Evolutionary conservation across 1,139 yeast genomes (phyloP).

Genomic region (Candida tetrigidarum): DNA sequence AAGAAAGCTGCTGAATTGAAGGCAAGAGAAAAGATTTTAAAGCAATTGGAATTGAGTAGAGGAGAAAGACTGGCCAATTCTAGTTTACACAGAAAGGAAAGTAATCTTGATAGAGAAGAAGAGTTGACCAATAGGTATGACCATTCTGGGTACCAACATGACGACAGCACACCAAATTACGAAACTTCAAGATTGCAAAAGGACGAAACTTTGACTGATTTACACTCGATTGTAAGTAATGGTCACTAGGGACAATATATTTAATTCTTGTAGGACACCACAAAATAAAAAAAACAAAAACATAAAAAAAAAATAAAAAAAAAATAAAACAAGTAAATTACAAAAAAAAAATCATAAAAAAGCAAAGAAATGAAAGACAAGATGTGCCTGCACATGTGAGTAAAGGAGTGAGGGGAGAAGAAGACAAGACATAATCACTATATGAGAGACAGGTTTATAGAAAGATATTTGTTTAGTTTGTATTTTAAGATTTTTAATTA

Average conservation of each 20-base stretch:
- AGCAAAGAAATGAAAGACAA: too few species aligned
- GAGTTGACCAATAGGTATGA: neutral
- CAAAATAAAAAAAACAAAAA: too few species aligned
- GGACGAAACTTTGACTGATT: conserved; percentile 59
- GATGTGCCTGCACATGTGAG: too few species aligned
- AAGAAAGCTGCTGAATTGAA: conserved; percentile 76
- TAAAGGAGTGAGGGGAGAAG: too few species aligned
- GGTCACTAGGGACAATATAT: too few species aligned
- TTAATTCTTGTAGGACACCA: too few species aligned
- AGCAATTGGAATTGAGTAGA: conserved; percentile 31
- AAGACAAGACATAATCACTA: too few species aligned
- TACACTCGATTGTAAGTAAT: conserved; percentile 44
- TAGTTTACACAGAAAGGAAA: conserved; percentile 8
- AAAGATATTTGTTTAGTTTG: neutral
- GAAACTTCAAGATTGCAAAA: conserved; percentile 24
- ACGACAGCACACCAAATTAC: conserved; percentile 10
- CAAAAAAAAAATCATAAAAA: too few species aligned
- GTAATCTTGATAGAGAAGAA: conserved; percentile 7
- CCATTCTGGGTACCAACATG: conserved; percentile 6
- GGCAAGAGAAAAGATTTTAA: conserved; percentile 60
- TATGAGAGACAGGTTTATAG: neutral
- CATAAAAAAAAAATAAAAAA: too few species aligned
- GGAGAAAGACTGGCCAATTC: conserved; percentile 8
- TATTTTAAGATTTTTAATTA: neutral
- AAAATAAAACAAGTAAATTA: too few species aligned